phyloP scores from a whole-genome alignment of 1,284 basidiomycete genomes.

The Neonothopanus nambi region DNA sequence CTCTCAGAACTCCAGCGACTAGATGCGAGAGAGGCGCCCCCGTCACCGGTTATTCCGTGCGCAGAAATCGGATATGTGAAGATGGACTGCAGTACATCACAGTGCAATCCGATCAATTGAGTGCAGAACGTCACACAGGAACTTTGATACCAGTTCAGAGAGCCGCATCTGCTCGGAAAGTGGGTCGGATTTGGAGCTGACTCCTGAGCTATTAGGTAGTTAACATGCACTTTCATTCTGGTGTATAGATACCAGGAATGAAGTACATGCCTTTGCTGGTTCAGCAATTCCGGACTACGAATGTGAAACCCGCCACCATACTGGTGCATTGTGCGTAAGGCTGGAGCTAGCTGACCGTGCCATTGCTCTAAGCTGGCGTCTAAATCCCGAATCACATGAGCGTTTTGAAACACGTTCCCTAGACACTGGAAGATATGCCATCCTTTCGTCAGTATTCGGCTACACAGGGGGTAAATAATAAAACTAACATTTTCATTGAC shows the following conservation, averaged over 20 bases:
- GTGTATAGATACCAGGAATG: slow-evolving; percentile 41
- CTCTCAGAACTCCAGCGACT: slow-evolving; percentile 38
- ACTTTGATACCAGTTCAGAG: slow-evolving; percentile 25
- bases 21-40: slow-evolving; percentile 25
- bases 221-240: slow-evolving; percentile 38
- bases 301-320: slow-evolving; percentile 30
- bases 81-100: slow-evolving; percentile 25
- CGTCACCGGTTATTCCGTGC: too few relatives aligned
- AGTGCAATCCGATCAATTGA: slow-evolving; percentile 39
- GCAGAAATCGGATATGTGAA: too few relatives aligned
- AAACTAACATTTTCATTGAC: slow-evolving; percentile 39
- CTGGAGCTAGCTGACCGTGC: slow-evolving; percentile 18
- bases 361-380: slow-evolving; percentile 45
- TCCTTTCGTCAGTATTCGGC: slow-evolving; percentile 1
- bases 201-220: slow-evolving; percentile 31
- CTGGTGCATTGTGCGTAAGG: slow-evolving; percentile 32
- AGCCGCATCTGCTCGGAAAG: not conserved
- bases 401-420: slow-evolving; percentile 34
- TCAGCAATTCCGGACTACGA: slow-evolving; percentile 21
- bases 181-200: slow-evolving; percentile 4
- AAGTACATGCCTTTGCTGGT: slow-evolving; percentile 37
- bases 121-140: slow-evolving; percentile 31
- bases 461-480: not conserved
- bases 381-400: slow-evolving; percentile 38
- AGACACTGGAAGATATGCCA: slow-evolving; percentile 36